Evolutionary conservation across 331 rosid genomes (phyloP), one percentile per base, ranked within the genome.

Genomic region (Quercus phellos): DNA sequence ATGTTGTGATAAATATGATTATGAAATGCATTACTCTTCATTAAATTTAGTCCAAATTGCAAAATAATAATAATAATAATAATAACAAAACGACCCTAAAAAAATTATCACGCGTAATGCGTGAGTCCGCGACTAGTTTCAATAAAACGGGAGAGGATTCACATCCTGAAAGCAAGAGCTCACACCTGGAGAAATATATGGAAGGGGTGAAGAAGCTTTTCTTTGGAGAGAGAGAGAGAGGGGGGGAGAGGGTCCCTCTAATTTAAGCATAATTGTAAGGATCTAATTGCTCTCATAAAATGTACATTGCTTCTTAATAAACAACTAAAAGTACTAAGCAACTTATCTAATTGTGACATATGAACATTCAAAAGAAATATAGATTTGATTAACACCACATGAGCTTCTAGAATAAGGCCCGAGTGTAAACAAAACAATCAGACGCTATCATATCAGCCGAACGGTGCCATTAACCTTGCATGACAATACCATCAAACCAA

Each of bases 221-320:
- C 43, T 29, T 63, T 58, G 64, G 24, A 30, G 43, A 63, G 69
- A 29, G 69, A 14, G 7, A 27, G 18, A 34, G 34, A 59, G n/a
- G 11, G n/a, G n/a, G 38, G 26, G 26, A 26, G 21, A 63, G 32
- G 69, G 69, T 29, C 69, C 32, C 46, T 51, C 70, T 64, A 59
- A 19, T 38, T 29, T 1, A 43, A 60, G 76, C 56, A 72, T 75
- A 76, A 61, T 26, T 72, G 74, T 53, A 66, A 61, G 79, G 71
- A 60, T 76, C 80, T 69, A 73, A 63, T 51, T 17, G 53, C 29
- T 67, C 75, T 35, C 80, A 74, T 72, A 61, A 74, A 74, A 76
- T 89, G 67, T 80, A 86, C 87, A 89, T 53, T 73, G 82, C 55
- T 79, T 71, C 60, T 35, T 76, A 70, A 80, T 64, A 51, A 73